These are phyloP conservation scores for Candida hispaniensis DNA, from an alignment of 805 yeast species.

Conservation along the genomic window DNA sequence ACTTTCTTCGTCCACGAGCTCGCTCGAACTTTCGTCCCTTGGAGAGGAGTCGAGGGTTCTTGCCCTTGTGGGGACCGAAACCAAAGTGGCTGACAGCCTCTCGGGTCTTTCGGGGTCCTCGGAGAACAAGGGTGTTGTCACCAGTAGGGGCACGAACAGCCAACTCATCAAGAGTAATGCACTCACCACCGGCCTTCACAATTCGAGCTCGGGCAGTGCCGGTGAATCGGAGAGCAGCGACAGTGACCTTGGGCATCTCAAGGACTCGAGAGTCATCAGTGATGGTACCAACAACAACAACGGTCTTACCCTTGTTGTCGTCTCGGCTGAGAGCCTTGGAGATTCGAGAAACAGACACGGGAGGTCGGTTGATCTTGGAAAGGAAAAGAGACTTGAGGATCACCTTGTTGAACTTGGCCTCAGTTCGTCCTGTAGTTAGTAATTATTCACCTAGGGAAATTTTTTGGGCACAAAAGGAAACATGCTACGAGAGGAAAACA, in stretches of 20 bases:
- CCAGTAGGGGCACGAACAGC: constrained; percentile 99
- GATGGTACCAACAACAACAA: constrained; percentile 98
- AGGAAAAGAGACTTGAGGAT: constrained; percentile 89
- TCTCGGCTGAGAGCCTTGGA: constrained; percentile 69
- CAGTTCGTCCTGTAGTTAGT: constrained; percentile 80
- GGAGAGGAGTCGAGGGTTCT: constrained; percentile 97
- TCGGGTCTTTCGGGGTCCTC: constrained; percentile 99
- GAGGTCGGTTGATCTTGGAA: constrained; percentile 99
- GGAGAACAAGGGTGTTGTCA: constrained; percentile 91
- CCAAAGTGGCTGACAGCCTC: constrained; percentile 99
- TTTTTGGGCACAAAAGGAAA: background rate
- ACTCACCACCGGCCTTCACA: constrained; percentile 98
- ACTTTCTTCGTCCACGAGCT: constrained; percentile 99
- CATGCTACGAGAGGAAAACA: background rate
- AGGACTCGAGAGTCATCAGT: constrained; percentile 94
- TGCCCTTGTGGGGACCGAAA: constrained; percentile 98
- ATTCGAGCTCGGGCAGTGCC: constrained; percentile 98
- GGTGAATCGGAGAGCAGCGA: constrained; percentile 99
- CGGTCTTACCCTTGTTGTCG: constrained; percentile 81
- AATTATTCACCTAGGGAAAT: constrained; percentile 11
- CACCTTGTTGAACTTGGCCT: constrained; percentile 93
- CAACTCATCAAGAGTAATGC: constrained; percentile 97
- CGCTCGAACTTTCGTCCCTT: constrained; percentile 99
- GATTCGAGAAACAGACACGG: constrained; percentile 91
- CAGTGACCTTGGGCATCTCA: constrained; percentile 91